Conservation (phyloP, 176 grass and related monocot genomes). For the Carex parvula region DNA sequence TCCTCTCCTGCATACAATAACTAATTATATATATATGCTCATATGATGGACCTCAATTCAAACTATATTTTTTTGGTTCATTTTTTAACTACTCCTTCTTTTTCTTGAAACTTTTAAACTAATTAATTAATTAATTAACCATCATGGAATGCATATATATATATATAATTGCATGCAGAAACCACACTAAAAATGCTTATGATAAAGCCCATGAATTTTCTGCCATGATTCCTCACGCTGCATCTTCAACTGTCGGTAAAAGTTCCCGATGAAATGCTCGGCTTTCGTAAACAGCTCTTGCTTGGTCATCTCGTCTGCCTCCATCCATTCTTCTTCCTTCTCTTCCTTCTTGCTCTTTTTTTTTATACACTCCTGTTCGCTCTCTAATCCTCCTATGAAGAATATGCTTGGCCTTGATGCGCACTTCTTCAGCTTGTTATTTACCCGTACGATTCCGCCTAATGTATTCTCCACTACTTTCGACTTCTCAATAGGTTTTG, state of each 20-base stretch:
- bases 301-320: slow-evolving; percentile 36
- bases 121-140: not conserved
- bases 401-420: slow-evolving; percentile 63
- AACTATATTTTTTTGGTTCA: not conserved
- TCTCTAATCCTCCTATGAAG: slow-evolving; percentile 43
- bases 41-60: not conserved
- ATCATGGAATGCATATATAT: not conserved
- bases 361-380: not conserved
- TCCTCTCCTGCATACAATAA: not conserved
- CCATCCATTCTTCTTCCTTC: not conserved
- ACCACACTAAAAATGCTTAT: slow-evolving; percentile 31
- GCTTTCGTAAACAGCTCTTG: slow-evolving; percentile 66
- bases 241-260: slow-evolving; percentile 74
- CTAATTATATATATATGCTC: not conserved
- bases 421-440: slow-evolving; percentile 39
- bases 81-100: not conserved
- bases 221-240: slow-evolving; percentile 76
- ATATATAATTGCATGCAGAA: not conserved
- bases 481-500: not conserved
- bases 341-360: not conserved
- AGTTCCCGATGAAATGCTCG: slow-evolving; percentile 63
- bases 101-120: not conserved
- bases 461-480: not conserved
- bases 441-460: not conserved
- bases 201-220: slow-evolving; percentile 56